Conservation (phyloP, 2,329 filamentous ascomycete genomes). For the Aspergillus udagawae region DNA sequence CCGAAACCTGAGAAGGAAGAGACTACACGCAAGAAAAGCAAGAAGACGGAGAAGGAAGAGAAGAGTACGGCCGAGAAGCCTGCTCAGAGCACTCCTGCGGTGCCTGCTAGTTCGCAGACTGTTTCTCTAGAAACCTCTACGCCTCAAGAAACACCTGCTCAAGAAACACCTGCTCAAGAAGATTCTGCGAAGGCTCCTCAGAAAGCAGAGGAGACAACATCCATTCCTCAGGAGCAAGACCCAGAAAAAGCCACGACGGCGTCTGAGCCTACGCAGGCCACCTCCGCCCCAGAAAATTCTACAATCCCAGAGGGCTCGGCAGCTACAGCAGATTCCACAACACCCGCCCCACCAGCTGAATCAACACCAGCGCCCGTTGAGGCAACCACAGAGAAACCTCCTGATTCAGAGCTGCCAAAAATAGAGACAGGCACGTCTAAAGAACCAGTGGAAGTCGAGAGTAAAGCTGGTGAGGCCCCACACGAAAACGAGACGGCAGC, state of each 20-base stretch:
- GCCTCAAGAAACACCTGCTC: slow-evolving; percentile 5
- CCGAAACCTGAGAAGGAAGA: slow-evolving; percentile 43
- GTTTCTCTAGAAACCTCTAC: slow-evolving; percentile 4
- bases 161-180: slow-evolving; percentile 8
- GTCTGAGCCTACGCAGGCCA: slow-evolving; percentile 2
- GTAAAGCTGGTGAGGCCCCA: neutral
- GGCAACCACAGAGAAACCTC: neutral
- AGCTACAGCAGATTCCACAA: neutral
- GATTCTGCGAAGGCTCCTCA: slow-evolving; percentile 3
- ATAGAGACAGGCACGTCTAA: neutral
- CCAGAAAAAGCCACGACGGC: neutral
- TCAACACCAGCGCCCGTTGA: neutral
- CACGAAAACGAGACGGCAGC: neutral
- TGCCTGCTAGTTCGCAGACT: slow-evolving; percentile 8
- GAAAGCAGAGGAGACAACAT: neutral
- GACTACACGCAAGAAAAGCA: slow-evolving; percentile 39
- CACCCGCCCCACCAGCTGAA: neutral
- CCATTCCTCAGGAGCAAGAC: neutral
- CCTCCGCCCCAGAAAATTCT: neutral
- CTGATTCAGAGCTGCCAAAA: neutral
- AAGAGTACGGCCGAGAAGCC: slow-evolving; percentile 20
- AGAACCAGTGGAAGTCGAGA: neutral
- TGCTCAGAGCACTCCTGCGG: slow-evolving; percentile 4
- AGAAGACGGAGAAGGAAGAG: slow-evolving; percentile 28
- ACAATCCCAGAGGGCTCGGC: neutral